These are phyloP conservation scores for Eutypa lata DNA, from an alignment of 2,329 filamentous ascomycete genomes.

Conservation along the genomic window DNA sequence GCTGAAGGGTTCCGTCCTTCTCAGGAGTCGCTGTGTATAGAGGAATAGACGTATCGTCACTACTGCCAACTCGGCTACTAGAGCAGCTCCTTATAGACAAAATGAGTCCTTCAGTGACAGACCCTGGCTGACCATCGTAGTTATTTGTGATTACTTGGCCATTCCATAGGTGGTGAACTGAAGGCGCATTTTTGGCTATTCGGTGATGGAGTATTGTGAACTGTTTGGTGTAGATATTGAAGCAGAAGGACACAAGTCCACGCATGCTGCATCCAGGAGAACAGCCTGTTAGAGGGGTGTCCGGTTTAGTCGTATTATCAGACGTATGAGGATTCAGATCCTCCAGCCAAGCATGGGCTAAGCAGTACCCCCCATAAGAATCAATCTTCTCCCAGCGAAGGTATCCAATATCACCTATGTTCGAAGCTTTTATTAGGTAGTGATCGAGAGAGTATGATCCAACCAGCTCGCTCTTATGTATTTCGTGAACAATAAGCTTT, in stretches of 20 bases:
- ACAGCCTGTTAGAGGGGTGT: background rate
- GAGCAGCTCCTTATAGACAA: background rate
- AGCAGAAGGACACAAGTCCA: slow-evolving; percentile 23
- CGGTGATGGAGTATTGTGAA: slow-evolving; percentile 24
- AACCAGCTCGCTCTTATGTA: slow-evolving; percentile 15
- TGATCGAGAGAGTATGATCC: slow-evolving; percentile 18
- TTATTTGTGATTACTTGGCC: background rate
- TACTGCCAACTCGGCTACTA: too few relatives aligned
- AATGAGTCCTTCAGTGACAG: background rate
- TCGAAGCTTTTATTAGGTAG: slow-evolving; percentile 11
- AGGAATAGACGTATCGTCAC: background rate
- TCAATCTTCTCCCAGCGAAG: slow-evolving; percentile 28
- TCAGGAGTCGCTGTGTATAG: background rate
- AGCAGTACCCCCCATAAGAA: slow-evolving; percentile 25
- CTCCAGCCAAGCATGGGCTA: slow-evolving; percentile 21
- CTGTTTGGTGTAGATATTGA: slow-evolving; percentile 28
- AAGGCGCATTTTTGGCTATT: background rate
- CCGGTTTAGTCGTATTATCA: slow-evolving; percentile 4
- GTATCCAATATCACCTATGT: slow-evolving; percentile 14
- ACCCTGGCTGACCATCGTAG: background rate
- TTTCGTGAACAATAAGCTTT: slow-evolving; percentile 22
- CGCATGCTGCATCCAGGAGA: slow-evolving; percentile 8
- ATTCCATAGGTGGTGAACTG: background rate
- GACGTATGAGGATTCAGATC: slow-evolving; percentile 2
- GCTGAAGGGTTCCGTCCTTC: background rate